Conservation (phyloP, 441 rosid genomes). For the Euphorbia corollata region DNA sequence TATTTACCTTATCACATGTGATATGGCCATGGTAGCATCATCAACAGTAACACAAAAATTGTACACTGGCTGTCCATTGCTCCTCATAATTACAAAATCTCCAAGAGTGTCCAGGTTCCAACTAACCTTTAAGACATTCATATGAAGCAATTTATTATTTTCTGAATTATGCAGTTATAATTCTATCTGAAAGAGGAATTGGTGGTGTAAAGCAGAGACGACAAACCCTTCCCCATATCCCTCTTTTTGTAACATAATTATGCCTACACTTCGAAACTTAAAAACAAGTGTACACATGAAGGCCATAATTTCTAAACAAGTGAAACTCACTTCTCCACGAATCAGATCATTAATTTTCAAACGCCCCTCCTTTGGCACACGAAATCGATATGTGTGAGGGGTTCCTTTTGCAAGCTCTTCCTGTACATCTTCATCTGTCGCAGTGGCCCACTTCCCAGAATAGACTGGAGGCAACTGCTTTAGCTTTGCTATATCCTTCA, state of each 20-base stretch:
- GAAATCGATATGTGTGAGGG: constrained; percentile 73
- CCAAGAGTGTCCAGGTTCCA: constrained; percentile 92
- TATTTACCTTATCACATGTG: constrained; percentile 82
- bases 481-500: constrained; percentile 74
- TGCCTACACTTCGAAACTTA: neutral
- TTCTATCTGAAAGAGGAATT: neutral
- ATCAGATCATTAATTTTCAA: constrained; percentile 77
- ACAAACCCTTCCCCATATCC: neutral
- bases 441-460: constrained; percentile 81
- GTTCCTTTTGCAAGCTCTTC: constrained; percentile 77
- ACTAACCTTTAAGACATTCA: constrained; percentile 70
- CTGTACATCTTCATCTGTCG: constrained; percentile 54
- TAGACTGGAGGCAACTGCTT: constrained; percentile 79
- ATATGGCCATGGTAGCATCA: constrained; percentile 95
- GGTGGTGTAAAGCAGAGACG: neutral
- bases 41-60: constrained; percentile 95
- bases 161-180: neutral
- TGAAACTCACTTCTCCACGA: constrained; percentile 70
- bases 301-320: neutral
- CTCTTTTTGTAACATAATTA: neutral
- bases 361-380: constrained; percentile 73
- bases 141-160: constrained; percentile 17
- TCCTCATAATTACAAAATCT: constrained; percentile 96
- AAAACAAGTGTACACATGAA: neutral
- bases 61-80: constrained; percentile 96